Percentiles rank a stretch among this genome's conserved stretches.
Evolutionary conservation across 2,329 filamentous ascomycete genomes (phyloP).

Genomic region (Tricladium varicosporioides): DNA sequence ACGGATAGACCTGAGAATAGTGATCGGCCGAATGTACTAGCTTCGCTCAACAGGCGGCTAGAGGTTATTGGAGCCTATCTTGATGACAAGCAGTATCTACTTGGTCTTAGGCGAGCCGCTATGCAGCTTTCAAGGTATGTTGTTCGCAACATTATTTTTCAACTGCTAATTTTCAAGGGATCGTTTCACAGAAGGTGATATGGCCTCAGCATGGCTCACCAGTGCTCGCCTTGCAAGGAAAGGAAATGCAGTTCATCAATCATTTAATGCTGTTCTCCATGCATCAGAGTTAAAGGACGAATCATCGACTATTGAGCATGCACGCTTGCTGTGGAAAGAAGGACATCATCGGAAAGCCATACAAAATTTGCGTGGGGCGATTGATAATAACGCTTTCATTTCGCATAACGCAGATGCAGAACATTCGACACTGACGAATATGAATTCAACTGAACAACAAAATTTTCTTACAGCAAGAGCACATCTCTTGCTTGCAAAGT

Average conservation of each 20-base stretch:
- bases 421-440: slow-evolving; percentile 20
- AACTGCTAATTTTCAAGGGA: background rate
- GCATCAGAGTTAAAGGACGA: slow-evolving; percentile 81
- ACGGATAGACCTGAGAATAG: slow-evolving; percentile 37
- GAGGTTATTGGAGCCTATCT: slow-evolving; percentile 86
- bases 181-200: slow-evolving; percentile 66
- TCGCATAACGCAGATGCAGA: slow-evolving; percentile 30
- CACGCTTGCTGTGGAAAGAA: slow-evolving; percentile 88
- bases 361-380: slow-evolving; percentile 82
- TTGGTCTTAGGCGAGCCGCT: slow-evolving; percentile 80
- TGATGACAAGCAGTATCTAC: slow-evolving; percentile 88
- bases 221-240: slow-evolving; percentile 86
- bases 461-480: slow-evolving; percentile 71
- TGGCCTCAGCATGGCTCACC: slow-evolving; percentile 81
- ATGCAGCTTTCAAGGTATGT: slow-evolving; percentile 75
- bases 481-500: slow-evolving; percentile 88
- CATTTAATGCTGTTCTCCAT: slow-evolving; percentile 90
- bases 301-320: slow-evolving; percentile 90
- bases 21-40: slow-evolving; percentile 42
- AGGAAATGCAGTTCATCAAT: slow-evolving; percentile 76
- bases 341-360: slow-evolving; percentile 94
- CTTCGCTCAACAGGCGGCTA: slow-evolving; percentile 71
- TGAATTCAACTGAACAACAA: slow-evolving; percentile 41
- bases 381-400: slow-evolving; percentile 75
- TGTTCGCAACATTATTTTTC: background rate